Conservation (phyloP, 192 early-diverging fungal genomes). For the Chytriomyces sp. region DNA sequence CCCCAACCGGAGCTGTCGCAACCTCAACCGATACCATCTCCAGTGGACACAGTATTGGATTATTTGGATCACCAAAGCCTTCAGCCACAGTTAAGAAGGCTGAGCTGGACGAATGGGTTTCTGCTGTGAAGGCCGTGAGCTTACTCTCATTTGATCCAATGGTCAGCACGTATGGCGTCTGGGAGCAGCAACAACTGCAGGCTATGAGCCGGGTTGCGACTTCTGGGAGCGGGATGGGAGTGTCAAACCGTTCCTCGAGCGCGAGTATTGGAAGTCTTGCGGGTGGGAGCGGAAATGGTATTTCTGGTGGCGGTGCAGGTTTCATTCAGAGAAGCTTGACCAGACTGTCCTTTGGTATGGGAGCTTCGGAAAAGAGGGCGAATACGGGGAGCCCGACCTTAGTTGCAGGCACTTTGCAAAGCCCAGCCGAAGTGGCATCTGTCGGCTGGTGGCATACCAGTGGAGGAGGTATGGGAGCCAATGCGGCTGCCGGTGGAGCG, state of each 20-base stretch:
- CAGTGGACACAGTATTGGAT: slow-evolving; percentile 1
- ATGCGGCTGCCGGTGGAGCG: neutral
- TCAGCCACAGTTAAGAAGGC: slow-evolving; percentile 6
- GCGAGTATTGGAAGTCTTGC: slow-evolving; percentile 10
- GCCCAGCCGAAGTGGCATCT: neutral
- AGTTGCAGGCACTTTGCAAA: neutral
- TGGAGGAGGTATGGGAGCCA: neutral
- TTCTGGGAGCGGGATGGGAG: slow-evolving; percentile 10
- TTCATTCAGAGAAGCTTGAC: slow-evolving; percentile 28
- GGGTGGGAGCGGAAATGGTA: neutral
- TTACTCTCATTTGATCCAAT: slow-evolving; percentile 24
- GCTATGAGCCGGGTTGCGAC: slow-evolving; percentile 29
- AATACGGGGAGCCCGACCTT: slow-evolving; percentile 9
- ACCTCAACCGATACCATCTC: neutral
- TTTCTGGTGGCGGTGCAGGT: neutral
- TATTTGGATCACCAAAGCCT: neutral
- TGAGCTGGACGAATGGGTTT: slow-evolving; percentile 46
- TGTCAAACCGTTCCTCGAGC: slow-evolving; percentile 16
- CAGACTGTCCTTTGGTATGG: slow-evolving; percentile 21
- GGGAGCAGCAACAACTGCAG: slow-evolving; percentile 32
- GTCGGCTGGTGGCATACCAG: slow-evolving; percentile 8
- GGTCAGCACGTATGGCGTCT: slow-evolving; percentile 30
- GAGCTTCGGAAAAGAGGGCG: neutral
- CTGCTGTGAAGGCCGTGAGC: slow-evolving; percentile 21
- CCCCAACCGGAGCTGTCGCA: neutral